Conservation (phyloP, 1,139 yeast genomes). For the Kluyveromyces sp. region DNA sequence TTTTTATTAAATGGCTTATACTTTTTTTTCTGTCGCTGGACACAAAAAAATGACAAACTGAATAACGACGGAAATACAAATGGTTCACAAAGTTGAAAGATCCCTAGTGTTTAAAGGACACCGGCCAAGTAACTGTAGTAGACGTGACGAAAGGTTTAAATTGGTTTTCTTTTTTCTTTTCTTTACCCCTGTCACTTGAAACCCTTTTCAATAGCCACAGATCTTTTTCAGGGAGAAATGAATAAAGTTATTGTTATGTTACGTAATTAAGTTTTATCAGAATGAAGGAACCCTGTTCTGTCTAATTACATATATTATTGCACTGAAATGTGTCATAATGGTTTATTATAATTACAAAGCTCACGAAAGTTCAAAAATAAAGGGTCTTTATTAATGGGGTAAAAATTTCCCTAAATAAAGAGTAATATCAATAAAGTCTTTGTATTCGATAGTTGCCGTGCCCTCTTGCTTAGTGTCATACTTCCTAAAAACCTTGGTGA, state of each 20-base stretch:
- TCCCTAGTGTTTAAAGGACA: too few relatives aligned
- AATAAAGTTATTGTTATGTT: too few relatives aligned
- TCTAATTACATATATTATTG: not conserved
- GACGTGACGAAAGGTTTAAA: too few relatives aligned
- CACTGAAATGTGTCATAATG: not conserved
- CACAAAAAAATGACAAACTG: not conserved
- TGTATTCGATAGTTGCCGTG: constrained; percentile 66
- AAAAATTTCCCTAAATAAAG: constrained; percentile 28
- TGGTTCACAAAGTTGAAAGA: not conserved
- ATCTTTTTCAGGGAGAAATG: too few relatives aligned
- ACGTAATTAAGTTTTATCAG: too few relatives aligned
- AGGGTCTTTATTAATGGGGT: constrained; percentile 17
- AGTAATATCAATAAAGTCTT: constrained; percentile 59
- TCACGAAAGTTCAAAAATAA: not conserved
- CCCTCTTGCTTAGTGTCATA: constrained; percentile 73
- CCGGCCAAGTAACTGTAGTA: too few relatives aligned
- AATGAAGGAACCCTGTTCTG: too few relatives aligned
- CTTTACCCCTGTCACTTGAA: too few relatives aligned
- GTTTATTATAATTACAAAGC: not conserved
- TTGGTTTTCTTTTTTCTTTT: too few relatives aligned
- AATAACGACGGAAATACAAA: not conserved
- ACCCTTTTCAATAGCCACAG: too few relatives aligned
- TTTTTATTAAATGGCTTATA: not conserved
- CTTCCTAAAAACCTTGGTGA: constrained; percentile 72
- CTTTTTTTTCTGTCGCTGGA: constrained; percentile 1